phyloP scores from a whole-genome alignment of 345 rosid genomes.

The Iberis pinnata region DNA sequence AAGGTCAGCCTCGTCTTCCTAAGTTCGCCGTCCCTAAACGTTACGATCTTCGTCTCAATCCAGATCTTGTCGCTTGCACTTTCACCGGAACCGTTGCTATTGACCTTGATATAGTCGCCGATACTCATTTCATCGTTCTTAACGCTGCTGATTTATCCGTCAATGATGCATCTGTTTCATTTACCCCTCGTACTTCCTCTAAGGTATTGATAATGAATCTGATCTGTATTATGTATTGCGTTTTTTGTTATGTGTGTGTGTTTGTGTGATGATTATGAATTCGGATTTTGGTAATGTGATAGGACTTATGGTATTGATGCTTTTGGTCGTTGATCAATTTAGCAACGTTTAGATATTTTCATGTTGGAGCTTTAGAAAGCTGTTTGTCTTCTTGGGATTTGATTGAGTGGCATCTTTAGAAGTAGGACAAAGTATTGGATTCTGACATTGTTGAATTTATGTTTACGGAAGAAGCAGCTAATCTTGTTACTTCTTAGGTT shows the following conservation, averaged over 20 bases:
- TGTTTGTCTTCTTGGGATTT: not conserved
- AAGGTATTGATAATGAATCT: constrained; percentile 34
- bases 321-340: no score
- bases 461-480: no score
- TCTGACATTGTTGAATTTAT: not conserved
- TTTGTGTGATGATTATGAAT: not conserved
- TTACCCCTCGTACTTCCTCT: constrained; percentile 37
- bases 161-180: constrained; percentile 43
- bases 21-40: constrained; percentile 75
- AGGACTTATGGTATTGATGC: no score
- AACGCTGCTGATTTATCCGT: constrained; percentile 87
- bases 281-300: constrained; percentile 2
- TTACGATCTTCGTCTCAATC: constrained; percentile 66
- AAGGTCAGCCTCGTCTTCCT: constrained; percentile 84
- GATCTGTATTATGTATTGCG: not conserved
- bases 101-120: constrained; percentile 49
- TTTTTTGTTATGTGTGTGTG: not conserved
- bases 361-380: not conserved
- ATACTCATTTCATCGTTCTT: constrained; percentile 70
- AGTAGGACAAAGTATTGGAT: not conserved
- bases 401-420: not conserved
- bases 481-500: no score
- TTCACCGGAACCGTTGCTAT: constrained; percentile 59
- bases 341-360: not conserved
- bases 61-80: constrained; percentile 67